Base-by-base conservation (phyloP, 1,284 basidiomycete species). In the Schizophyllum commune region DNA sequence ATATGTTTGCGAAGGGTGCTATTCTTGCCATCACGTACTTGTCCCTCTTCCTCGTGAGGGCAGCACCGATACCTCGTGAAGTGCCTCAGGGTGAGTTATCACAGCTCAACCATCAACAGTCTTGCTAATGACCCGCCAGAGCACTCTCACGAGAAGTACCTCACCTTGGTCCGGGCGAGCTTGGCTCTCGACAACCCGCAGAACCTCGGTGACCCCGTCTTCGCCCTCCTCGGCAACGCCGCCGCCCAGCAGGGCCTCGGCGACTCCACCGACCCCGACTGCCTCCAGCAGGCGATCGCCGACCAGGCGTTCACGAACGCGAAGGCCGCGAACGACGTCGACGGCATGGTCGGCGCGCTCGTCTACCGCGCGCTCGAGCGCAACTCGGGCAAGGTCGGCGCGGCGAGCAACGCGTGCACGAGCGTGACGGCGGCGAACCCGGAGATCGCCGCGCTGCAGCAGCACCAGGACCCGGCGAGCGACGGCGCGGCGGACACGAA, bases 241-340 rank as follows among this genome's bases (percentile, higher is more conserved):
- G 86, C 85, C 17, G 86, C 84, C 4, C 20, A 55, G 53, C 53
- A 55, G 9, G 65, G 65, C 9, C 57, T 58, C 9, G 85, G 86
- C 11, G 75, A 78, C 51, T 79, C 85, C 65, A 76, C 78, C 47
- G 80, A 88, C 68, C 71, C 79, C 19, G 82, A 81, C 62, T 89
- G 87, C 71, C 77, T 88, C 39, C 86, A 88, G 69, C 83, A 85
- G 73, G 83, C 80, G 1, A 79, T 78, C 15, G 84, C 84, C 55
- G 85, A 87, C 68, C 83, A 83, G 68, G 86, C 86, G 0, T 88
- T 88, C 75, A 86, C 85, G 32, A 88, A 88, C 67, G 85, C 86
- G 52, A 89, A 88, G 72, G 81, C 81, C 4, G 80, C 77, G 2
- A 77, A 78, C 13, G 81, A 88, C 66, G 72, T 85, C 51, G 73